Base-by-base conservation (phyloP, 257 asterid genomes). In the Solanum pennellii region DNA sequence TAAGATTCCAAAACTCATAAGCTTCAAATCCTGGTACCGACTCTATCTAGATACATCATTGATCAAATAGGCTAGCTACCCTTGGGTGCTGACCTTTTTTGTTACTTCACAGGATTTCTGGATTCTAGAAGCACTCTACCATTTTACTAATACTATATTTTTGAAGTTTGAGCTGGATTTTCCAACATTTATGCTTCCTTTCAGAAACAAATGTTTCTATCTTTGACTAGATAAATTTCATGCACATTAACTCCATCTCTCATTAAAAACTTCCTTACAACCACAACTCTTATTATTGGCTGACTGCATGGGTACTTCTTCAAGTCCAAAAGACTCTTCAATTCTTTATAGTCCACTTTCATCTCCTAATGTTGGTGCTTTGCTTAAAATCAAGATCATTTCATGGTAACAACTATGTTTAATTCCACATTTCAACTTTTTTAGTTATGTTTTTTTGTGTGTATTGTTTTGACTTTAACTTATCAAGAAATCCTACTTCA, bases 311-410 rank as follows among this genome's bases (percentile, higher is more conserved):
- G 92, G 89, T 89, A 90, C 83, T 68, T 49, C 74, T 82, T 73
- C 87, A 14, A 86, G 89, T 73, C 91, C 89, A 71, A 88, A 86
- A 69, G 86, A 79, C 77, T 42, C 69, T 87, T 83, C 92, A 18
- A 82, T 88, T 33, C 89, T 88, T 80, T 93, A 92, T 10, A 94
- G 94, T 87, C 94, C 94, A 79, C 91, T 89, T 80, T 89, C 92
- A 52, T 93, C 97, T 85, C 95, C 98, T 39, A 93, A 93, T 71
- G 93, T 94, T 41, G 87, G 92, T 56, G 97, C 96, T 86, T 86
- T 94, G 31, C 94, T 94, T 75, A 91, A 94, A 84, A 94, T 94
- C 97, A 94, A 93, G 93, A 90, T 92, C 85, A 90, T 94, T 86
- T 91, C 98, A 80, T 91, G 98, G 98, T 94, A 90, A 41, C 87